Conservation (phyloP, 2,329 filamentous ascomycete genomes). For the Ophiostoma quercus region DNA sequence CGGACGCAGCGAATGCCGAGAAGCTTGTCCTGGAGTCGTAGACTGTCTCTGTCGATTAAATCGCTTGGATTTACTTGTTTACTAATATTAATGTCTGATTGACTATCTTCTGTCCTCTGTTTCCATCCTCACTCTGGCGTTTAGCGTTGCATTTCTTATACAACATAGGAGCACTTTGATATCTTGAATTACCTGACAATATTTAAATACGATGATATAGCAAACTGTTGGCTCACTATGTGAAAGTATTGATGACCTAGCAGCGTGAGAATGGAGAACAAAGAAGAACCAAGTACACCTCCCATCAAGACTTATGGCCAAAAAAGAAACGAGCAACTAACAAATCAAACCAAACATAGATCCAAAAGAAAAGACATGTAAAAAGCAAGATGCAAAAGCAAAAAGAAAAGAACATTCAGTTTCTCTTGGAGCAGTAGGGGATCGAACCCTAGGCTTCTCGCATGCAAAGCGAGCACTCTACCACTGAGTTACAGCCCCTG, state of each 20-base stretch:
- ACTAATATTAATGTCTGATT: neutral
- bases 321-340: neutral
- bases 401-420: neutral
- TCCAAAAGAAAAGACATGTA: neutral
- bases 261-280: neutral
- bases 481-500: conserved; percentile 13
- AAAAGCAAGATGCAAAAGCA: neutral
- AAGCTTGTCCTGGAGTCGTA: conserved; percentile 3
- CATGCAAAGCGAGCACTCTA: conserved; percentile 1
- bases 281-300: neutral
- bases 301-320: neutral
- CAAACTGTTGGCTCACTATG: neutral
- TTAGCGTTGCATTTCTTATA: neutral
- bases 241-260: neutral
- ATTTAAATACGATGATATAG: neutral
- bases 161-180: neutral
- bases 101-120: neutral
- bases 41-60: neutral
- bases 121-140: neutral
- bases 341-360: neutral
- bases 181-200: neutral
- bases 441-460: conserved; percentile 8
- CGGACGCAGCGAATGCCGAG: neutral
- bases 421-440: conserved; percentile 7
- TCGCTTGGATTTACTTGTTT: neutral